A percentile compares a stretch with the other conserved stretches of the same genome.
Conservation (phyloP, 2,329 filamentous ascomycete genomes). For the Colletotrichum orbiculare region DNA sequence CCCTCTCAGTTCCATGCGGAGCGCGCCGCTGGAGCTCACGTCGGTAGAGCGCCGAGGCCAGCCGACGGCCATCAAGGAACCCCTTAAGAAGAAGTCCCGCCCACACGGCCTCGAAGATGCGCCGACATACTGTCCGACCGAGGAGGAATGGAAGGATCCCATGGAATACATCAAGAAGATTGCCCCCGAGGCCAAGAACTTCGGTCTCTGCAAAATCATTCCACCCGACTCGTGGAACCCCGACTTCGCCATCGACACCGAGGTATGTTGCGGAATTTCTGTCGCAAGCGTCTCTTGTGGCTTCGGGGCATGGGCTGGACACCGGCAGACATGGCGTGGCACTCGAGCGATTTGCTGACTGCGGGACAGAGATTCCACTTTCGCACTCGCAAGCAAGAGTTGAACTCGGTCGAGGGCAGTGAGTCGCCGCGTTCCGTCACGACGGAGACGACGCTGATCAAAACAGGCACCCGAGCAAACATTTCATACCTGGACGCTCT, state of each 20-base stretch:
- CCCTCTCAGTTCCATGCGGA: conserved; percentile 67
- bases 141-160: conserved; percentile 95
- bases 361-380: conserved; percentile 88
- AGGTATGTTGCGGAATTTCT: conserved; percentile 65
- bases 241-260: conserved; percentile 94
- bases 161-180: conserved; percentile 96
- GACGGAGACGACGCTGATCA: conserved; percentile 47
- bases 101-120: conserved; percentile 90
- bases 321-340: neutral
- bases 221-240: conserved; percentile 95
- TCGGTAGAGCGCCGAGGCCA: conserved; percentile 94
- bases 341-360: neutral
- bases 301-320: neutral
- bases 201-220: conserved; percentile 95
- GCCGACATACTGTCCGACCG: conserved; percentile 88
- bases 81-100: conserved; percentile 79
- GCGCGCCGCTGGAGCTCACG: conserved; percentile 79
- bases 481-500: conserved; percentile 96
- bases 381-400: conserved; percentile 91
- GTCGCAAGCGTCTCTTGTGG: neutral
- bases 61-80: conserved; percentile 79
- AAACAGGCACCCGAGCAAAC: conserved; percentile 88
- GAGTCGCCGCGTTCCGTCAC: conserved; percentile 51
- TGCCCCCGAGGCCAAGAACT: conserved; percentile 83
- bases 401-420: conserved; percentile 99